Base-by-base conservation (phyloP, 176 grass and related monocot species). In the Saccharum officinarum region DNA sequence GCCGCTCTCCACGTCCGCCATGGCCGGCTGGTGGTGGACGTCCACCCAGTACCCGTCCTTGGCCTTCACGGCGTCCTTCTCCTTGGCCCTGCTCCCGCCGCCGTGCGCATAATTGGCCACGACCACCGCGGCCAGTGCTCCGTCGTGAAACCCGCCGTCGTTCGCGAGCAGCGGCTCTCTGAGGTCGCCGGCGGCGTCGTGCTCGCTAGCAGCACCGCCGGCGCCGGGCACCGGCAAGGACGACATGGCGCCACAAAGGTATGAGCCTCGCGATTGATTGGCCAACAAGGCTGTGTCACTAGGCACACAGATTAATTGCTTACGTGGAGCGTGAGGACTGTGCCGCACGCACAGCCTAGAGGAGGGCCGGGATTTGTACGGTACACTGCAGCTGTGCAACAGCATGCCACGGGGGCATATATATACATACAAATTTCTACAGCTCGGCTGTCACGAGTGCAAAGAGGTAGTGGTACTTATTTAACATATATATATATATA, bases 41-140 rank as follows among this genome's bases (percentile, higher is more conserved):
- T 83, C 67, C 34, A 49, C 67, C 86, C 81, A 84, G 86, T 73
- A 79, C 75, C 31, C 61, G 30, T 82, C 64, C 80, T 82, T 79
- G 4, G 52, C 39, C 18, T 79, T 20, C 73, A 40, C 25, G 39
- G 38, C 16, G 22, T 22, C 69, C 38, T 71, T 8, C 38, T 7
- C 68, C 18, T 42, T 14, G 20, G 18, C 10, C 8, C 60, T 12
- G n/a, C 60, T 26, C 10, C 20, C 45, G 70, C 59, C 61, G 50
- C 26, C 66, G 25, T 42, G 73, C 12, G 49, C 63, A 57, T 3
- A 59, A 59, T 59, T 78, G n/a, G 73, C 47, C 74, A 45, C 74
- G n/a, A 52, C 83, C 37, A 40, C 74, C 22, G 25, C 4, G 36
- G 46, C 73, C 4, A 77, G 23, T 46, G 75, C 37, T 3, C 54